Percentiles rank a stretch among this genome's conserved stretches.
These are phyloP conservation scores for Sclerotinia sclerotiorum DNA, from an alignment of 2,329 filamentous ascomycete species.

Conservation along the genomic window DNA sequence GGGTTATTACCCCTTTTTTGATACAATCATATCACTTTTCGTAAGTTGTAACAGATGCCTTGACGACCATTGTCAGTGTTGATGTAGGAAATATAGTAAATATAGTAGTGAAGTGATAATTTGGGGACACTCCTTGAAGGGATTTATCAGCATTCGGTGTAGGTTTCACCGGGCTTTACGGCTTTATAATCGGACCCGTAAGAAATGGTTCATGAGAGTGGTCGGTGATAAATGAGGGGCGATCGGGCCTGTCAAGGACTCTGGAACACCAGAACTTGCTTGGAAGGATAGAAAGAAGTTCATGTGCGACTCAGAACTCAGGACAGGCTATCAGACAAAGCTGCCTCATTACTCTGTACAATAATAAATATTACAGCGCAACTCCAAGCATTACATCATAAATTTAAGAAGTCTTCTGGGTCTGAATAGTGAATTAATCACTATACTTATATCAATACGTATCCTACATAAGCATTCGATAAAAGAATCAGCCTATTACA, in stretches of 20 bases:
- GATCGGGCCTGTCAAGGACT: constrained; percentile 1
- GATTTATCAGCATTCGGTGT: background rate
- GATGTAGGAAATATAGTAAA: background rate
- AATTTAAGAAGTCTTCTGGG: background rate
- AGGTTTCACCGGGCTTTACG: constrained; percentile 1
- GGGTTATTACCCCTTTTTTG: background rate
- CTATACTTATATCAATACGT: background rate
- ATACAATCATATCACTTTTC: background rate
- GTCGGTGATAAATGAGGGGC: constrained; percentile 17
- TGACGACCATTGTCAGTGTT: too few relatives aligned
- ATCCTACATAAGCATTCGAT: background rate
- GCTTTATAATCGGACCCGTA: constrained; percentile 18
- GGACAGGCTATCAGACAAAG: too few relatives aligned
- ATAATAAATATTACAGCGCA: background rate
- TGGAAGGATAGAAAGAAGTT: background rate
- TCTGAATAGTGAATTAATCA: background rate
- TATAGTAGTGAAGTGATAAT: background rate
- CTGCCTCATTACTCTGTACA: background rate
- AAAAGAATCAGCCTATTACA: too few relatives aligned
- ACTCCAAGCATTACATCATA: background rate
- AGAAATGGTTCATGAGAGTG: background rate
- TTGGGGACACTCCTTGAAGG: background rate
- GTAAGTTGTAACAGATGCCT: background rate
- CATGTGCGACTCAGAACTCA: too few relatives aligned
- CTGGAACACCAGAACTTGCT: background rate